A percentile compares a stretch with the other conserved stretches of the same genome.
phyloP scores from a whole-genome alignment of 257 asterid species.

The Fraxinus excelsior region DNA sequence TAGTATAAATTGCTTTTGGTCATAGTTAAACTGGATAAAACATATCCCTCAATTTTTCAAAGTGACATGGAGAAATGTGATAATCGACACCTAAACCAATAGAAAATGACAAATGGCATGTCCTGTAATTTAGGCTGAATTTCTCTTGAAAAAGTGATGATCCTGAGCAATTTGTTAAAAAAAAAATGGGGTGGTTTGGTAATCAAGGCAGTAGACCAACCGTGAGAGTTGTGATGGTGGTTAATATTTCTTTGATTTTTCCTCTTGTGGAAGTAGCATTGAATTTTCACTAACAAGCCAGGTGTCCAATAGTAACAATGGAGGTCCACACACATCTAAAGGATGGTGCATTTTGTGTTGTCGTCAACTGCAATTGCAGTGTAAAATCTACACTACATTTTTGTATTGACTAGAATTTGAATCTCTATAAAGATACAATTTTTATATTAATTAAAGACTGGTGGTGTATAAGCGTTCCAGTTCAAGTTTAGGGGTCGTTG shows the following conservation, averaged over 20 bases:
- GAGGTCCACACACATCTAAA: not conserved
- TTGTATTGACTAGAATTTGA: not conserved
- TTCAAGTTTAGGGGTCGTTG: no score
- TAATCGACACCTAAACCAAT: no score
- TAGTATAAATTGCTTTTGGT: no score
- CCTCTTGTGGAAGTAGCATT: no score
- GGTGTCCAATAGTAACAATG: not conserved
- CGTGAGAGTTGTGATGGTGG: not conserved
- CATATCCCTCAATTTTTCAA: not conserved
- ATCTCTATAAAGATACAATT: not conserved
- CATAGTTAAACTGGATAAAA: not conserved
- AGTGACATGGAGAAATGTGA: not conserved
- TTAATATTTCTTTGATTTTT: not conserved
- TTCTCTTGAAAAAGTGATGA: not conserved
- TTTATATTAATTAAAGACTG: no score
- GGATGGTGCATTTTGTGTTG: not conserved
- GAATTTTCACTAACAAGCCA: not conserved
- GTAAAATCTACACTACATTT: not conserved
- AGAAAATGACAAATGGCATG: not conserved
- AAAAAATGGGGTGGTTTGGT: not conserved
- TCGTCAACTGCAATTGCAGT: not conserved
- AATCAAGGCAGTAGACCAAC: not conserved
- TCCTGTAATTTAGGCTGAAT: not conserved
- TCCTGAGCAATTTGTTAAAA: not conserved
- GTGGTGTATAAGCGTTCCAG: no score